phyloP scores from a whole-genome alignment of 805 yeast genomes.

The Metschnikowia similis region DNA sequence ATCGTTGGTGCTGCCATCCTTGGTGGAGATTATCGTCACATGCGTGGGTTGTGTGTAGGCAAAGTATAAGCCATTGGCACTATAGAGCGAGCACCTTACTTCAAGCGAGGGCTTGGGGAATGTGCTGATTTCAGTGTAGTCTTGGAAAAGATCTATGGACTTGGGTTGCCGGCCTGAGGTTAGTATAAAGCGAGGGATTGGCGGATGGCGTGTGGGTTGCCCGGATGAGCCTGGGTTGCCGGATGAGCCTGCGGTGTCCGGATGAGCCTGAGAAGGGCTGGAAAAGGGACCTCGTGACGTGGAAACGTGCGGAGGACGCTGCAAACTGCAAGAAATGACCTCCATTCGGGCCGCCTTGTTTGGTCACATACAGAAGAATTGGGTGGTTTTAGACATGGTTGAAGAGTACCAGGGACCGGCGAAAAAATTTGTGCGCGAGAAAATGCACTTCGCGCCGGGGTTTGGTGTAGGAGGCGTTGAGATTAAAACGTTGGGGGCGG shows the following conservation, averaged over 20 bases:
- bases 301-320: too few species aligned
- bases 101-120: slow-evolving; percentile 39
- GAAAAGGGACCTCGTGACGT: too few species aligned
- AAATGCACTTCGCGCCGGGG: neutral
- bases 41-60: slow-evolving; percentile 67
- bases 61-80: slow-evolving; percentile 63
- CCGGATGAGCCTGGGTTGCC: too few species aligned
- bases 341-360: too few species aligned
- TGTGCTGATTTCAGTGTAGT: slow-evolving; percentile 34
- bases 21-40: slow-evolving; percentile 58
- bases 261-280: too few species aligned
- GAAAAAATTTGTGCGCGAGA: slow-evolving; percentile 15
- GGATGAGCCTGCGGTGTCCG: too few species aligned
- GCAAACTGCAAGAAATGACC: too few species aligned
- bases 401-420: slow-evolving; percentile 4
- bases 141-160: slow-evolving; percentile 25
- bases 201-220: neutral
- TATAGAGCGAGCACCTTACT: slow-evolving; percentile 61
- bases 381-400: slow-evolving; percentile 33
- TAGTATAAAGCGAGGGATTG: slow-evolving; percentile 12
- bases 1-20: slow-evolving; percentile 37
- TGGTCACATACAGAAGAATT: slow-evolving; percentile 34
- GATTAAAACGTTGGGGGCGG: neutral
- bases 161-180: slow-evolving; percentile 27
- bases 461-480: slow-evolving; percentile 1